These are phyloP conservation scores for Malassezia obtusa DNA, from an alignment of 1,284 basidiomycete genomes.

Conservation along the genomic window DNA sequence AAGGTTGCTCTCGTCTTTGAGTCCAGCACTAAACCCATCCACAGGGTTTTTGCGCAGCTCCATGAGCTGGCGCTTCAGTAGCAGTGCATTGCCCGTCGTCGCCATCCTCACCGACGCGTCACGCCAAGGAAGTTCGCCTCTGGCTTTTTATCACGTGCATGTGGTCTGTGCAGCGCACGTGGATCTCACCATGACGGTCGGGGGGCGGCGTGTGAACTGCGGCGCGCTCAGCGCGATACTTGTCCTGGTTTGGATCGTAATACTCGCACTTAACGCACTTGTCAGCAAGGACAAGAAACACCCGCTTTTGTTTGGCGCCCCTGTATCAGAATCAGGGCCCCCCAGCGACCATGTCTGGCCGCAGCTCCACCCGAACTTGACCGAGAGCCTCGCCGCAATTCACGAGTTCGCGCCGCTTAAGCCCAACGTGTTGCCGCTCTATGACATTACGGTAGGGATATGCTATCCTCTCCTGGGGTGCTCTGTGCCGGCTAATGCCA, in stretches of 20 bases:
- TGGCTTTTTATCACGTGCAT: constrained; percentile 3
- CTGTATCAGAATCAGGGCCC: not conserved
- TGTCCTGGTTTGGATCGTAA: not conserved
- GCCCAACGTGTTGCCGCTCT: constrained; percentile 3
- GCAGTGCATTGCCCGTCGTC: constrained; percentile 38
- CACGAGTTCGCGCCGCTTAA: not conserved
- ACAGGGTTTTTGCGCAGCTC: constrained; percentile 45
- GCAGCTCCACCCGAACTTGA: not conserved
- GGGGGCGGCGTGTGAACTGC: not conserved
- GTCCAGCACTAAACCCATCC: constrained; percentile 47
- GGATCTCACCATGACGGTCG: constrained; percentile 1
- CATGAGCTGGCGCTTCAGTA: constrained; percentile 44
- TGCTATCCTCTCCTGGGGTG: constrained; percentile 47
- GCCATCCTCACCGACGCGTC: constrained; percentile 23
- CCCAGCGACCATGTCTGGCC: not conserved
- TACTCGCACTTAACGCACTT: not conserved
- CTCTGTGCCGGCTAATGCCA: constrained; percentile 60
- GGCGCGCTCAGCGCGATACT: not conserved
- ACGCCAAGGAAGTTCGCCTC: not conserved
- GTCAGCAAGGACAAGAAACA: not conserved
- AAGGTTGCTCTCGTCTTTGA: constrained; percentile 46
- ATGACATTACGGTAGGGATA: constrained; percentile 1
- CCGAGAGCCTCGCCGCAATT: not conserved
- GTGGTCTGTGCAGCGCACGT: constrained; percentile 9
- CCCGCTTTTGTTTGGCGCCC: not conserved